Conservation (phyloP, 495 filamentous ascomycete genomes). For the Trichoderma parareesei region DNA sequence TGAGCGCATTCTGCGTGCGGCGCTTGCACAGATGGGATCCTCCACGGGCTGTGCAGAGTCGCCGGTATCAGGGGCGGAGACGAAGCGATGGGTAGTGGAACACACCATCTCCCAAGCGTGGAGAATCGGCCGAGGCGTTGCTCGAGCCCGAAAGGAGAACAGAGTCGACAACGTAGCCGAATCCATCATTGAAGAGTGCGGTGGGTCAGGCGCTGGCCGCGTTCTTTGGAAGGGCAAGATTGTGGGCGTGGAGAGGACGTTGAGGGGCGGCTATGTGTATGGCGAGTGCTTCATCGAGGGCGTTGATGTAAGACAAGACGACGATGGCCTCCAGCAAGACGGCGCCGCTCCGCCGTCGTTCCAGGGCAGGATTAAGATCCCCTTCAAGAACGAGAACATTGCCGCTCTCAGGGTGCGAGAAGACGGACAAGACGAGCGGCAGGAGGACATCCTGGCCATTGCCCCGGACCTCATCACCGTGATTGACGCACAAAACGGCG, state of each 20-base stretch:
- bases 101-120: slow-evolving; percentile 45
- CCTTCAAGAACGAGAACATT: slow-evolving; percentile 62
- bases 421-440: slow-evolving; percentile 23
- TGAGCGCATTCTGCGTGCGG: slow-evolving; percentile 33
- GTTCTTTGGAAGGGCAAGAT: slow-evolving; percentile 57
- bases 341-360: slow-evolving; percentile 15
- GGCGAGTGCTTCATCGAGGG: slow-evolving; percentile 47
- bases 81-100: slow-evolving; percentile 41
- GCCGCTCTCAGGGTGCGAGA: slow-evolving; percentile 35
- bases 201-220: slow-evolving; percentile 40
- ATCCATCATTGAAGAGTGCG: slow-evolving; percentile 49
- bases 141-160: slow-evolving; percentile 37
- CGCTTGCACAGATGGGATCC: slow-evolving; percentile 40
- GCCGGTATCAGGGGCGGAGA: slow-evolving; percentile 33
- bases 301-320: slow-evolving; percentile 24
- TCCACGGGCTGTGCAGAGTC: slow-evolving; percentile 38
- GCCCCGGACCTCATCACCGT: slow-evolving; percentile 56
- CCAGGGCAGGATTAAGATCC: slow-evolving; percentile 41
- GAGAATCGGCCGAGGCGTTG: slow-evolving; percentile 48
- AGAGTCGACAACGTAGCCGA: slow-evolving; percentile 43
- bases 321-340: slow-evolving; percentile 9
- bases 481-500: slow-evolving; percentile 51
- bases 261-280: slow-evolving; percentile 48
- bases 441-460: slow-evolving; percentile 43
- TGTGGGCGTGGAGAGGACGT: slow-evolving; percentile 44